Base-by-base conservation (phyloP, 768 basidiomycete species). In the Podaxis sp. region DNA sequence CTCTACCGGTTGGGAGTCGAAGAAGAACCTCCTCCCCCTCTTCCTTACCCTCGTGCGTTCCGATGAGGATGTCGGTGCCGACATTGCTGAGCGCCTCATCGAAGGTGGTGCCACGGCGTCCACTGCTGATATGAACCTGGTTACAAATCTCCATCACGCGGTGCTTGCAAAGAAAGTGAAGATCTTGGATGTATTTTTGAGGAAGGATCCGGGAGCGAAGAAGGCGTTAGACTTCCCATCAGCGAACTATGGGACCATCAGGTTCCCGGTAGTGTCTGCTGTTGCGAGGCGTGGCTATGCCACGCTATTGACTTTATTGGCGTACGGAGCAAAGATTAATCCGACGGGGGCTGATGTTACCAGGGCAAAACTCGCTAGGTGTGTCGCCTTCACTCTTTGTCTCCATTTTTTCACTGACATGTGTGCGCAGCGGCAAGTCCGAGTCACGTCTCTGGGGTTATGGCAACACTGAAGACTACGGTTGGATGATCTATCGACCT, bases 71-170 rank as follows among this genome's bases (percentile, higher is more conserved):
- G 73, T 72, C 33, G 77, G 76, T 0, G 76, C 72, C 61, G 68
- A 70, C 46, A 73, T 82, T 30, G 79, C 78, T 0, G 74, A 78
- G 63, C 68, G 74, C 24, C 75, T 84, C 26, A 67, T 84, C 38
- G 63, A 72, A 22, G 76, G 75, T 0, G 80, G 80, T 5, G 79
- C 80, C 0, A 74, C 77, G 0, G 79, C 77, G 0, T 77, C 81
- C 11, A 76, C 76, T 2, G 80, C 81, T 2, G 74, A 80, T 53
- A 67, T 22, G 11, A 22, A 51, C 13, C 24, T 51, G 68, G 58
- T 64, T 12, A 84, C 82, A 2, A 76, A 81, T n/a, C 78, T 82
- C 68, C 75, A 80, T 55, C 66, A 65, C 2, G 72, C 79, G 1
- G 77, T 83, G 9, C 53, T 59, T 36, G 70, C 73, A 17, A 74